Evolutionary conservation across 257 asterid species (phyloP).

Genomic region (Coffea eugenioides): DNA sequence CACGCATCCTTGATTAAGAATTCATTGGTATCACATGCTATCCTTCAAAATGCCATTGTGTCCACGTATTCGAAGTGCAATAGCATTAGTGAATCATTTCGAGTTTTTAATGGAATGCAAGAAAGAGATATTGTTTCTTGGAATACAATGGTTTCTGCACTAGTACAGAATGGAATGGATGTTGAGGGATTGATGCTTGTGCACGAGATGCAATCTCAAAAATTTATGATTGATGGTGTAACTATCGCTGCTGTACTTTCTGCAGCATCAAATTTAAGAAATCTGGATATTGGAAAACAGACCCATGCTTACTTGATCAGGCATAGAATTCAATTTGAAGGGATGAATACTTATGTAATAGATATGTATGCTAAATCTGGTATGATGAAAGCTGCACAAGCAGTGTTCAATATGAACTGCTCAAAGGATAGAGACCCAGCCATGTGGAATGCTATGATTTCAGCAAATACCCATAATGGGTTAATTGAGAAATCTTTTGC

Average conservation of each 20-base stretch:
- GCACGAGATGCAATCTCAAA: slow-evolving; percentile 63
- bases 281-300: slow-evolving; percentile 55
- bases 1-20: slow-evolving; percentile 59
- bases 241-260: slow-evolving; percentile 70
- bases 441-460: slow-evolving; percentile 77
- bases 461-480: slow-evolving; percentile 68
- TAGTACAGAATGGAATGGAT: slow-evolving; percentile 61
- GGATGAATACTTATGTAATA: slow-evolving; percentile 72
- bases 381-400: slow-evolving; percentile 45
- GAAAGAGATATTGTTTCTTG: slow-evolving; percentile 74
- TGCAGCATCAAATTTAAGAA: slow-evolving; percentile 72
- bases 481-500: slow-evolving; percentile 48
- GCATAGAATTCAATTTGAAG: slow-evolving; percentile 54
- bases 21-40: slow-evolving; percentile 40
- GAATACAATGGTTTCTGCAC: slow-evolving; percentile 74
- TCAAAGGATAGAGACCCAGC: slow-evolving; percentile 49
- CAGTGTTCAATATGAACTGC: slow-evolving; percentile 37
- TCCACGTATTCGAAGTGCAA: slow-evolving; percentile 67
- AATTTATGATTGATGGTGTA: slow-evolving; percentile 47
- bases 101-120: slow-evolving; percentile 52
- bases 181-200: slow-evolving; percentile 74
- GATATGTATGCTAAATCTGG: slow-evolving; percentile 78
- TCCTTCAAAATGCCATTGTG: slow-evolving; percentile 49
- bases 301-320: slow-evolving; percentile 67
- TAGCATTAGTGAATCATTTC: slow-evolving; percentile 44